Evolutionary conservation across 345 rosid genomes (phyloP), one percentile per base, ranked within the genome.

Genomic region (Toxicodendron radicans): DNA sequence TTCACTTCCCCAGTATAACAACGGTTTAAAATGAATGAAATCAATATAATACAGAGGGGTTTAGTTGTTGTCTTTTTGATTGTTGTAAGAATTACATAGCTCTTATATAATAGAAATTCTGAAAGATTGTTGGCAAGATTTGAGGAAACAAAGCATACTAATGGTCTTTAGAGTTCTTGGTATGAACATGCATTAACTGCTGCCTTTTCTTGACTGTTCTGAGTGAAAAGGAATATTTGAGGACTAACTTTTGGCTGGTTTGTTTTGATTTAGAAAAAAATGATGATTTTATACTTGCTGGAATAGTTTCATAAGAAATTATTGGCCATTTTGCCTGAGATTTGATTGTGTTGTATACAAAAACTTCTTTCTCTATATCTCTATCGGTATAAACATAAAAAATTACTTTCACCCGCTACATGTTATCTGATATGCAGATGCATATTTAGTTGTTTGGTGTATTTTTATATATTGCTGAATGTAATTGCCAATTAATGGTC

Each of bases 241-340:
- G 23, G 70, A 66, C 54, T 46, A 45, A 10, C 20, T 4, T 35
- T 38, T 38, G 43, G 9, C 30, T 7, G 16, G 38, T 48, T 62
- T 16, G 32, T 30, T 52, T 53, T 54, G 52, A 35, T 30, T 27
- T 43, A 71, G 12, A n/a, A 48, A 45, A 27, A 43, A 46, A 18
- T 10, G n/a, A 30, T 59, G 33, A 48, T 49, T 51, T 13, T n/a
- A 14, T 51, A 30, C 38, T 14, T 27, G 33, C 24, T 30, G 9
- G 16, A 67, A 67, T 67, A 51, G 30, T 51, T 30, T 30, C 23
- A 17, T 48, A 63, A 63, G 21, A 62, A n/a, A 62, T 62, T 35
- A 18, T 27, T 7, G 35, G 70, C 70, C 24, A 5, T 48, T 48
- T 8, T 16, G 24, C 23, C 49, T 59, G 63, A 59, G 27, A 59